Evolutionary conservation across 345 rosid genomes (phyloP).

Genomic region (Populus ilicifolia): DNA sequence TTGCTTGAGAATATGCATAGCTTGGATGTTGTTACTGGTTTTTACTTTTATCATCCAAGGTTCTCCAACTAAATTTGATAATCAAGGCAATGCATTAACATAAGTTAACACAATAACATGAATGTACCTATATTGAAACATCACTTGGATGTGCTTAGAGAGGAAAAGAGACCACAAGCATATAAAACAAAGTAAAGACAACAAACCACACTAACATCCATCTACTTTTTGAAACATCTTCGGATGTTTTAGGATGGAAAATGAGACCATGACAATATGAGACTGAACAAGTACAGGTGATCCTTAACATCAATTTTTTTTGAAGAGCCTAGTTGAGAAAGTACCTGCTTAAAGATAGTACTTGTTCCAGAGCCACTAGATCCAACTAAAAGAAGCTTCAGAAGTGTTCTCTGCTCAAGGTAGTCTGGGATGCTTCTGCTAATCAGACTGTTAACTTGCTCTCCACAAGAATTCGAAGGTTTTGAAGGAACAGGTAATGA

Average conservation of each 20-base stretch:
- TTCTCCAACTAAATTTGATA: background rate
- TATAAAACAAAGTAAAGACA: background rate
- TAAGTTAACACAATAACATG: background rate
- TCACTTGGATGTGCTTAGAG: background rate
- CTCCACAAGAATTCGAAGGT: slow-evolving; percentile 55
- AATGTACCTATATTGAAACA: background rate
- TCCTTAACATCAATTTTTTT: background rate
- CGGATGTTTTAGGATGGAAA: background rate
- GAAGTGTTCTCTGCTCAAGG: slow-evolving; percentile 63
- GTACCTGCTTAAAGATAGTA: slow-evolving; percentile 95
- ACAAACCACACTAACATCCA: background rate
- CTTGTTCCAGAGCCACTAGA: slow-evolving; percentile 87
- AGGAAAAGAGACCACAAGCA: background rate
- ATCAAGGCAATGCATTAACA: background rate
- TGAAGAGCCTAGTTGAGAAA: background rate
- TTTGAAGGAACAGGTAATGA: slow-evolving; percentile 93
- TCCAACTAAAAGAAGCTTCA: slow-evolving; percentile 87
- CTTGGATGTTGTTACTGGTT: background rate
- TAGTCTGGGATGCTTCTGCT: slow-evolving; percentile 75
- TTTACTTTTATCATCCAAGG: background rate
- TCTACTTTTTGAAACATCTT: too few species aligned
- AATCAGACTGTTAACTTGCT: slow-evolving; percentile 43
- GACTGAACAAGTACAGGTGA: background rate
- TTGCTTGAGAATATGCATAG: background rate
- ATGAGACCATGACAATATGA: background rate